phyloP scores from a whole-genome alignment of 176 grass and related monocot genomes.

The Musa schizocarpa region DNA sequence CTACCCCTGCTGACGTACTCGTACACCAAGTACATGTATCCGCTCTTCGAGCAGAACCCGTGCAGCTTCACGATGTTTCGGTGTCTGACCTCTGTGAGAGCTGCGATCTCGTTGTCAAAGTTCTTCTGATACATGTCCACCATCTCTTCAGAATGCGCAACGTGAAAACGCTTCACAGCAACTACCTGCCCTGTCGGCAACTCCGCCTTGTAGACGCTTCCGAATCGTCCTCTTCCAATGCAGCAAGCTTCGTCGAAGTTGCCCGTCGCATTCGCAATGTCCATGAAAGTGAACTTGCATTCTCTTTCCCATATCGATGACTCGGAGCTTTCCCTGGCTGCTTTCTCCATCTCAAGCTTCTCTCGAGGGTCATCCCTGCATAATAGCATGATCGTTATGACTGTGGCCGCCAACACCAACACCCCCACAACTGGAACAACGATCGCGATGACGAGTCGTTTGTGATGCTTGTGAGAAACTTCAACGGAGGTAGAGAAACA shows the following conservation, averaged over 20 bases:
- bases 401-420: constrained; percentile 9
- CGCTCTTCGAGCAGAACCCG: constrained; percentile 47
- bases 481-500: constrained; percentile 22
- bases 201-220: constrained; percentile 58
- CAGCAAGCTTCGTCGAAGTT: constrained; percentile 58
- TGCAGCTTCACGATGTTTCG: constrained; percentile 66
- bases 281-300: constrained; percentile 42
- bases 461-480: constrained; percentile 18
- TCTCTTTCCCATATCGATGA: constrained; percentile 60
- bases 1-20: constrained; percentile 54
- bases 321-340: constrained; percentile 25
- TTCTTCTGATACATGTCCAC: constrained; percentile 38
- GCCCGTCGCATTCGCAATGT: constrained; percentile 59
- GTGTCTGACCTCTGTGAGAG: constrained; percentile 54
- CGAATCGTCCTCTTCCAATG: constrained; percentile 65
- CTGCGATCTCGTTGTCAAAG: constrained; percentile 63
- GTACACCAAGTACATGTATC: constrained; percentile 62
- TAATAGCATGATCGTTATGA: constrained; percentile 9
- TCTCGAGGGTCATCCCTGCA: constrained; percentile 14
- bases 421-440: constrained; percentile 18
- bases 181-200: constrained; percentile 22
- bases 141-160: constrained; percentile 13
- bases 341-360: constrained; percentile 30
- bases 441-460: constrained; percentile 28
- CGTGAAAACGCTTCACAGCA: constrained; percentile 64